Evolutionary conservation across 2,329 filamentous ascomycete genomes (phyloP).

Genomic region (Aspergillus clavatus): DNA sequence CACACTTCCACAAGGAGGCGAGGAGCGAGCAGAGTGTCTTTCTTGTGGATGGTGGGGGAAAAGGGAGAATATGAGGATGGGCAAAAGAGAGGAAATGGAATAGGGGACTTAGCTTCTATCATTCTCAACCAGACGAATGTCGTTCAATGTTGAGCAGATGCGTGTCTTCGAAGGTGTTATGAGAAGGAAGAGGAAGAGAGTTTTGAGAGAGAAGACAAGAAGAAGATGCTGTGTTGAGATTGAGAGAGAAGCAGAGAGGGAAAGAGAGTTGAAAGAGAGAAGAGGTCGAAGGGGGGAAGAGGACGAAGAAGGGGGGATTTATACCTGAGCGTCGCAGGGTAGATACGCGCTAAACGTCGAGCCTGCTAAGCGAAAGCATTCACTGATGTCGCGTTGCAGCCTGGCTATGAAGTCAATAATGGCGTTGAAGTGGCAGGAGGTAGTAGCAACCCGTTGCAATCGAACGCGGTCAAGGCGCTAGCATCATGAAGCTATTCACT

Average conservation of each 20-base stretch:
- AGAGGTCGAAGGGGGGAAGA: not conserved
- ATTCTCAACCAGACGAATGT: not conserved
- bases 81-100: not conserved
- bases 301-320: not conserved
- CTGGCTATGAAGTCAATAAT: not conserved
- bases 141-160: not conserved
- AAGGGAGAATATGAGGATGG: not conserved
- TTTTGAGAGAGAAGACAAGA: not conserved
- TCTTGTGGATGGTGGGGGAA: not conserved
- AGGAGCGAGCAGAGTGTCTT: not conserved
- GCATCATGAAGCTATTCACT: not conserved
- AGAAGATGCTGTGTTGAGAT: not conserved
- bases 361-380: not conserved
- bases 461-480: not conserved
- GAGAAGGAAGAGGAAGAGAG: not conserved
- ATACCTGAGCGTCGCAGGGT: not conserved
- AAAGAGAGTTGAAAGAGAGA: not conserved
- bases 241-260: not conserved
- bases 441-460: not conserved
- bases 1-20: not conserved
- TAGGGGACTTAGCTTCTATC: not conserved
- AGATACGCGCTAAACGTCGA: not conserved
- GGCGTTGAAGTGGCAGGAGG: no score
- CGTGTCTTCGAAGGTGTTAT: not conserved
- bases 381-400: not conserved